Evolutionary conservation across 495 filamentous ascomycete genomes (phyloP).

Genomic region (Tetracladium setigerum): DNA sequence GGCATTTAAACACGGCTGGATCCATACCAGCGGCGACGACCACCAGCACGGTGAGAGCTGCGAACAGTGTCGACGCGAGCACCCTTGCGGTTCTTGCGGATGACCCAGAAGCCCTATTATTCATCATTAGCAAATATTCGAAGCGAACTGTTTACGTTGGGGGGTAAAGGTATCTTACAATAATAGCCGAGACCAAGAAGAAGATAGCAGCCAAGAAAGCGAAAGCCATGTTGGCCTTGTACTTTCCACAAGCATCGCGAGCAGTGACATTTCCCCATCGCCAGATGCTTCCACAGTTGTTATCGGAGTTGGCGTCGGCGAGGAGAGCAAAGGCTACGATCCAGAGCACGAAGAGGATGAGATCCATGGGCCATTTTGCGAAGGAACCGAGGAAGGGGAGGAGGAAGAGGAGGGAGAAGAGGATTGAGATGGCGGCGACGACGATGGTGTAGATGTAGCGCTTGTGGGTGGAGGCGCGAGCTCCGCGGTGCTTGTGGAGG

Average conservation of each 20-base stretch:
- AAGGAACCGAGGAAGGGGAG: constrained; percentile 41
- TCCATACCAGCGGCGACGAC: constrained; percentile 9
- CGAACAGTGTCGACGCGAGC: background rate
- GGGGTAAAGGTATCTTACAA: constrained; percentile 18
- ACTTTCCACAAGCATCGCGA: constrained; percentile 35
- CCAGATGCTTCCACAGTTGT: constrained; percentile 44
- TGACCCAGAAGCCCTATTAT: background rate
- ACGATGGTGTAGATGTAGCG: constrained; percentile 53
- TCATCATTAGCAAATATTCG: background rate
- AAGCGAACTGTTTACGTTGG: background rate
- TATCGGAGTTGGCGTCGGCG: constrained; percentile 28
- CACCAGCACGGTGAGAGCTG: background rate
- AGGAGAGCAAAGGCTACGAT: constrained; percentile 48
- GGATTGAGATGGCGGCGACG: constrained; percentile 45
- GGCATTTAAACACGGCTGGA: constrained; percentile 3
- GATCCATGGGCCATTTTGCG: constrained; percentile 33
- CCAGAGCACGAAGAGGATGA: constrained; percentile 44
- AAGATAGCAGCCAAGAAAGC: constrained; percentile 48
- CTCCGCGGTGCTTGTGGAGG: constrained; percentile 25
- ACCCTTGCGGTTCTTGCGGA: background rate
- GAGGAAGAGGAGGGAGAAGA: constrained; percentile 45
- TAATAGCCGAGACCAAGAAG: constrained; percentile 45
- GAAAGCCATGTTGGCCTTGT: constrained; percentile 56
- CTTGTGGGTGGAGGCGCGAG: constrained; percentile 31
- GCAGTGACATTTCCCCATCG: constrained; percentile 36